A percentile compares a stretch with the other conserved stretches of the same genome.
Conservation (phyloP, 768 basidiomycete genomes). For the Mycena olivaceomarginata region DNA sequence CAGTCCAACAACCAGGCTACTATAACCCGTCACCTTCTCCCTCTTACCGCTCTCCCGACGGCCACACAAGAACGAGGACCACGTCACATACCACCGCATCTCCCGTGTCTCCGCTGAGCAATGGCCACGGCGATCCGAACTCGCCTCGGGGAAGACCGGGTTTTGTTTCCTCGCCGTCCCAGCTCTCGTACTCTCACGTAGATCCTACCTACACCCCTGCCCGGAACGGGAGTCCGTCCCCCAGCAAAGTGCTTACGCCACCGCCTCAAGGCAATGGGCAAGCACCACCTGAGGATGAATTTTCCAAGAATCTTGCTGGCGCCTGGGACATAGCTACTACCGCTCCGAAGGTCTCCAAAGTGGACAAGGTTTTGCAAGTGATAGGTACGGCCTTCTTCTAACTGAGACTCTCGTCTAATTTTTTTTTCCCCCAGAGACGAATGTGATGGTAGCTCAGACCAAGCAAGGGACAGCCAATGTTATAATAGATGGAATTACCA, state of each 20-base stretch:
- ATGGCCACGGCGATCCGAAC: constrained; percentile 24
- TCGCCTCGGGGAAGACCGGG: constrained; percentile 23
- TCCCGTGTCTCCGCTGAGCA: constrained; percentile 14
- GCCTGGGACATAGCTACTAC: constrained; percentile 39
- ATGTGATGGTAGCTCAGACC: not conserved
- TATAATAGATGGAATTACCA: constrained; percentile 28
- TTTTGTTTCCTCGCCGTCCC: constrained; percentile 36
- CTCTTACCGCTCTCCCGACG: constrained; percentile 4
- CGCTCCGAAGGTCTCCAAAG: constrained; percentile 28
- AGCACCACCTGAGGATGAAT: constrained; percentile 32
- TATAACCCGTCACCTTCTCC: constrained; percentile 15
- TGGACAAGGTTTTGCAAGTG: constrained; percentile 31
- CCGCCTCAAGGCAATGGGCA: not conserved
- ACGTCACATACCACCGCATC: constrained; percentile 15
- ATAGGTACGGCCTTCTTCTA: constrained; percentile 24
- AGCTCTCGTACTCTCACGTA: constrained; percentile 30
- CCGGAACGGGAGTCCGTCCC: not conserved
- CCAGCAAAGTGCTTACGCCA: not conserved
- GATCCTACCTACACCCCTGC: not conserved
- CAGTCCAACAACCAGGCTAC: constrained; percentile 25
- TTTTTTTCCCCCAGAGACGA: constrained; percentile 17
- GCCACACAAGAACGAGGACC: constrained; percentile 24
- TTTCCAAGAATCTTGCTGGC: constrained; percentile 30
- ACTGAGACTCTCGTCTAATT: not conserved
- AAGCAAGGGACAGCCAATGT: constrained; percentile 20